Percentiles rank a stretch among this genome's conserved stretches.
These are phyloP conservation scores for Colletotrichum agaves DNA, from an alignment of 2,329 filamentous ascomycete species.

Conservation along the genomic window DNA sequence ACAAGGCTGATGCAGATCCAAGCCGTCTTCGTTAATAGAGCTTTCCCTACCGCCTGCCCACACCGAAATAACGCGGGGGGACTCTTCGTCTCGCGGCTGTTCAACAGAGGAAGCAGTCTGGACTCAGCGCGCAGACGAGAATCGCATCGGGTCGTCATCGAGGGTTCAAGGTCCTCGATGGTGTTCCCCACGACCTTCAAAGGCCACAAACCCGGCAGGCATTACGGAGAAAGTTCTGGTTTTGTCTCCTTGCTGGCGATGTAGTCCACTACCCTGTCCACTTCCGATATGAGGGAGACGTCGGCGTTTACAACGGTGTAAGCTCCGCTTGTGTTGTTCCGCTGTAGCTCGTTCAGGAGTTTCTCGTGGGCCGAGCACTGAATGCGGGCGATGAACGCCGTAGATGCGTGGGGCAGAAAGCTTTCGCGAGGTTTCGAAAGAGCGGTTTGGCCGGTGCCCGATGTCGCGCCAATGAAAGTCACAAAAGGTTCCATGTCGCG, in stretches of 20 bases:
- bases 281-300: slow-evolving; percentile 59
- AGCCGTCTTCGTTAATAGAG: slow-evolving; percentile 55
- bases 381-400: slow-evolving; percentile 58
- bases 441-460: slow-evolving; percentile 63
- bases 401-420: slow-evolving; percentile 58
- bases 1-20: slow-evolving; percentile 54
- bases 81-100: slow-evolving; percentile 43
- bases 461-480: slow-evolving; percentile 60
- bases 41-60: slow-evolving; percentile 62
- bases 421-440: slow-evolving; percentile 57
- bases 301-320: slow-evolving; percentile 62
- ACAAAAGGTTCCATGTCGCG: too few species aligned
- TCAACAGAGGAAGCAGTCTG: slow-evolving; percentile 67
- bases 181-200: slow-evolving; percentile 56
- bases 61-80: slow-evolving; percentile 60
- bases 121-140: slow-evolving; percentile 65
- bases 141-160: slow-evolving; percentile 65
- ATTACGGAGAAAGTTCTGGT: slow-evolving; percentile 61
- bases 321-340: slow-evolving; percentile 54
- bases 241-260: slow-evolving; percentile 55
- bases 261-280: slow-evolving; percentile 58
- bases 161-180: slow-evolving; percentile 64
- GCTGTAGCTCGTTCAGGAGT: slow-evolving; percentile 53
- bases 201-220: slow-evolving; percentile 48
- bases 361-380: slow-evolving; percentile 45